phyloP scores from a whole-genome alignment of 805 yeast genomes.

The Teunomyces lycoperdinae region DNA sequence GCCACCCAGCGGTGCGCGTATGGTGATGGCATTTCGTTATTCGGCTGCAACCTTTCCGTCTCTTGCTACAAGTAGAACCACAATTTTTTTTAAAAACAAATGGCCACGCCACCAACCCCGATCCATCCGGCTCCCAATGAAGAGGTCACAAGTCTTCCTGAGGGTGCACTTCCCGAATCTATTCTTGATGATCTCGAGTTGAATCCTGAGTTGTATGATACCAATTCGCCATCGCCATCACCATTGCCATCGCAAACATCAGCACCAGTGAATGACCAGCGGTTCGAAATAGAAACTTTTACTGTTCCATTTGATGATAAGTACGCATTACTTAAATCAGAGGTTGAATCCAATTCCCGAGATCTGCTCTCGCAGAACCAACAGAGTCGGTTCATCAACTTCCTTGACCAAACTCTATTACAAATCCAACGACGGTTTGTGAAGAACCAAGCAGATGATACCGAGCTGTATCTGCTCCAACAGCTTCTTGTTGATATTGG shows the following conservation, averaged over 20 bases:
- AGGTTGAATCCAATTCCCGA: conserved; percentile 8
- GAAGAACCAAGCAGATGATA: conserved; percentile 34
- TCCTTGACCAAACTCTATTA: conserved; percentile 53
- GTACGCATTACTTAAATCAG: conserved; percentile 12
- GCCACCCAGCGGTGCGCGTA: background rate
- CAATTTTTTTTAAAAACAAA: background rate
- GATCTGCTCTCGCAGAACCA: conserved; percentile 27
- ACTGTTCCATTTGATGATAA: conserved; percentile 32
- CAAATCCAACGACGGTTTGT: conserved; percentile 53
- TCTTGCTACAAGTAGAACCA: too few species aligned
- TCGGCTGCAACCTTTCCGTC: background rate
- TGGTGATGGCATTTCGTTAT: background rate
- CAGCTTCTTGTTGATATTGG: conserved; percentile 46
- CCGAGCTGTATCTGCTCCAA: conserved; percentile 19
- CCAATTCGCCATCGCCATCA: background rate
- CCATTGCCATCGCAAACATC: too few species aligned
- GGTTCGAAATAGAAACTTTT: conserved; percentile 8
- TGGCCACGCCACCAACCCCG: conserved; percentile 33
- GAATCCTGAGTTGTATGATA: conserved; percentile 39
- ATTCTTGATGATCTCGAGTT: conserved; percentile 30
- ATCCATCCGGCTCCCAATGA: conserved; percentile 33
- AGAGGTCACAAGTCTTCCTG: conserved; percentile 28
- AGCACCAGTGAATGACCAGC: too few species aligned
- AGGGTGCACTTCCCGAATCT: conserved; percentile 10
- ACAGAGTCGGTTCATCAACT: conserved; percentile 53